These are phyloP conservation scores for Coemansia sp. DNA, from an alignment of 371 early-diverging fungal species.

Conservation along the genomic window DNA sequence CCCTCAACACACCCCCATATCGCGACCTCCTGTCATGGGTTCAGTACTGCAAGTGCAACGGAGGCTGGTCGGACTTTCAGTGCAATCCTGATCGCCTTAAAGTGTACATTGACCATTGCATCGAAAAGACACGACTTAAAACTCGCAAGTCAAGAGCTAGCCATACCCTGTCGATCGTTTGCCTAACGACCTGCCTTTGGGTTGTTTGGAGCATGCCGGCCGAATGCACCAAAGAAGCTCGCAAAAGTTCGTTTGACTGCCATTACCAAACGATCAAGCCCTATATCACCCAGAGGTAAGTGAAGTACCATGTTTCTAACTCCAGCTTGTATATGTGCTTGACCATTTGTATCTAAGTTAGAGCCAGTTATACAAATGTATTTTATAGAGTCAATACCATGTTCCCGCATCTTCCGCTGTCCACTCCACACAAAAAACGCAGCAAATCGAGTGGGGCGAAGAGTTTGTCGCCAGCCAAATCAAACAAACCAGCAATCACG, in stretches of 20 bases:
- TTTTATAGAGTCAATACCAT: no score
- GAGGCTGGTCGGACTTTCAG: not conserved
- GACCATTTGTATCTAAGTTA: no score
- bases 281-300: constrained; percentile 6
- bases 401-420: no score
- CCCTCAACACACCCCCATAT: not conserved
- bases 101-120: constrained; percentile 1
- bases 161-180: not conserved
- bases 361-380: no score
- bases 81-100: constrained; percentile 1
- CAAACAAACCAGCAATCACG: no score
- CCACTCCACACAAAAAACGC: no score
- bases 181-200: constrained; percentile 1
- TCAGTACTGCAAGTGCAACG: not conserved
- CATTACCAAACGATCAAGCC: not conserved
- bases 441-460: no score
- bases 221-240: not conserved
- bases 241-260: not conserved
- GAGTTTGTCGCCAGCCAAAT: no score
- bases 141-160: not conserved
- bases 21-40: not conserved
- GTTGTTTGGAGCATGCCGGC: constrained; percentile 8
- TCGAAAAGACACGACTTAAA: not conserved
- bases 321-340: not conserved
- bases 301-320: not conserved